Evolutionary conservation across 768 basidiomycete genomes (phyloP).

Genomic region (Kwoniella mangroviensis): DNA sequence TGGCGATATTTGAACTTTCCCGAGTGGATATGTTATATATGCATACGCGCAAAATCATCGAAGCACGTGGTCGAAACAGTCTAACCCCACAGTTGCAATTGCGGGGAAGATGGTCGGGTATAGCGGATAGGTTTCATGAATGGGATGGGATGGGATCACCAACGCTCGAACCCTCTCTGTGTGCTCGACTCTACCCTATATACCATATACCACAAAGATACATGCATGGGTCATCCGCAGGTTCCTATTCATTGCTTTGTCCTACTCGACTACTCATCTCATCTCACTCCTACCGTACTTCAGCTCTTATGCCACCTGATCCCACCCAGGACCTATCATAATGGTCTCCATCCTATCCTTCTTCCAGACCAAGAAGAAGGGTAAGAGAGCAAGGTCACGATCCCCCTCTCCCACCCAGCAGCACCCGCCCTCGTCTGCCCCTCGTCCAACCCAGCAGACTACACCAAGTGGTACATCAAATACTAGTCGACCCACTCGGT

Average conservation of each 20-base stretch:
- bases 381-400: slow-evolving; percentile 11
- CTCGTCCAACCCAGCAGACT: slow-evolving; percentile 1
- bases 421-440: not conserved
- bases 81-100: not conserved
- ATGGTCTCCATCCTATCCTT: slow-evolving; percentile 38
- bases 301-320: not conserved
- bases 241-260: not conserved
- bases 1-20: not conserved
- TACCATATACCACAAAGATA: not conserved
- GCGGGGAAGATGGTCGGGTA: not conserved
- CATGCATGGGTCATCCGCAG: not conserved
- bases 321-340: not conserved
- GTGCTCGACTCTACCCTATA: not conserved
- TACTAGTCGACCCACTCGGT: slow-evolving; percentile 3
- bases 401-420: not conserved
- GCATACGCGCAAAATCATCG: not conserved
- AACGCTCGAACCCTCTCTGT: not conserved
- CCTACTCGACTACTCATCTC: not conserved
- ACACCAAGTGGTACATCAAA: not conserved
- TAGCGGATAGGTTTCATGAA: not conserved
- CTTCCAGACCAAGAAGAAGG: slow-evolving; percentile 35
- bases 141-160: not conserved
- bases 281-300: not conserved
- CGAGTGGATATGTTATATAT: not conserved
- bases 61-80: not conserved